A percentile compares a stretch with the other conserved stretches of the same genome.
Evolutionary conservation across 495 filamentous ascomycete genomes (phyloP).

Genomic region (Tuber calosporum): DNA sequence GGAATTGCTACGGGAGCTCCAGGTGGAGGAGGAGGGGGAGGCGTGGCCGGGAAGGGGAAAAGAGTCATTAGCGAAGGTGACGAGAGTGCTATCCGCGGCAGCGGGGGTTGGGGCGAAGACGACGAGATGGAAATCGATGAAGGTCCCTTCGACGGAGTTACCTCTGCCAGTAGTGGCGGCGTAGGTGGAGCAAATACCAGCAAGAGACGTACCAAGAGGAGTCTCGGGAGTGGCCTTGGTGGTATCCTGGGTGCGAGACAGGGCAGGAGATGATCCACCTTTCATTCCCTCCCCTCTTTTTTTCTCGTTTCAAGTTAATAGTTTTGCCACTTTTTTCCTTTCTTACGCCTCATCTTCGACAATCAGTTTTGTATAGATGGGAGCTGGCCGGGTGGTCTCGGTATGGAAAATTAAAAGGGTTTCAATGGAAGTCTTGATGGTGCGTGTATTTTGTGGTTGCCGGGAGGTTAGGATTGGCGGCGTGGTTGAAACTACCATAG

Average conservation of each 20-base stretch:
- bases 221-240: constrained; percentile 18
- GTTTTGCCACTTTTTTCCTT: neutral
- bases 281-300: neutral
- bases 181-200: constrained; percentile 31
- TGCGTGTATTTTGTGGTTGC: neutral
- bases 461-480: neutral
- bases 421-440: neutral
- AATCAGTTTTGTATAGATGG: neutral
- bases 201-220: constrained; percentile 31
- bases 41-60: constrained; percentile 44
- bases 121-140: constrained; percentile 57
- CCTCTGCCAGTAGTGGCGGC: constrained; percentile 16
- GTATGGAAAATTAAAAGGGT: neutral
- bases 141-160: constrained; percentile 42
- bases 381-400: neutral
- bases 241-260: constrained; percentile 11
- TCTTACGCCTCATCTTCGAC: neutral
- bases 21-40: constrained; percentile 42
- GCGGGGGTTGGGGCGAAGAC: constrained; percentile 48
- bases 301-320: neutral
- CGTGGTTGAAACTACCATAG: neutral
- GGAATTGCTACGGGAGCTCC: constrained; percentile 26
- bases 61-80: constrained; percentile 48
- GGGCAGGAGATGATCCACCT: constrained; percentile 19
- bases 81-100: constrained; percentile 44